Conservation (phyloP, 768 basidiomycete genomes). For the Bullera alba region DNA sequence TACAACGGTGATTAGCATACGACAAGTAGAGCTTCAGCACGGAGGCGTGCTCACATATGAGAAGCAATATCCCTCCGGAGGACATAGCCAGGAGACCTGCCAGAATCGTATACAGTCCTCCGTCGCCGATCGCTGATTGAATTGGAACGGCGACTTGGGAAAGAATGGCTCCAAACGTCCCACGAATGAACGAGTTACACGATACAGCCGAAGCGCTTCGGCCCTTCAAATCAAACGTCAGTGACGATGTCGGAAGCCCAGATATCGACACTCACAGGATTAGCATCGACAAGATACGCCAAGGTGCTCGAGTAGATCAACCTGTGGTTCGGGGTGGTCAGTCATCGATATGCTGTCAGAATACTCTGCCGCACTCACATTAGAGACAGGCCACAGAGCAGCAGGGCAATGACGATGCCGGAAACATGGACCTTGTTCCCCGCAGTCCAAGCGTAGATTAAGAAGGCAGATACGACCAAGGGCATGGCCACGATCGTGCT, state of each 20-base stretch:
- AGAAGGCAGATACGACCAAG: constrained; percentile 56
- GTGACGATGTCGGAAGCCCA: neutral
- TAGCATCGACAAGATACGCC: constrained; percentile 81
- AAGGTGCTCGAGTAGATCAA: constrained; percentile 64
- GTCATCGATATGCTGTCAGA: neutral
- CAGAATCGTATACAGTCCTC: constrained; percentile 68
- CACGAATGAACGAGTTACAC: constrained; percentile 68
- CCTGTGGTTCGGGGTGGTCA: constrained; percentile 36
- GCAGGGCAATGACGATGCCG: constrained; percentile 64
- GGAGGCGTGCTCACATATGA: constrained; percentile 49
- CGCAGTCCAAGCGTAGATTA: constrained; percentile 71
- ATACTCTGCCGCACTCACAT: constrained; percentile 52
- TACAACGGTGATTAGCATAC: neutral
- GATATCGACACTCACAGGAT: constrained; percentile 49
- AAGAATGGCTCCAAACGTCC: constrained; percentile 60
- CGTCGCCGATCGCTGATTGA: constrained; percentile 67
- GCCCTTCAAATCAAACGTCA: constrained; percentile 47
- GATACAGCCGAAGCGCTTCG: constrained; percentile 67
- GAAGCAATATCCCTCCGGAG: constrained; percentile 57
- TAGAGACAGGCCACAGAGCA: constrained; percentile 64
- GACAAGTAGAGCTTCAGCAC: neutral
- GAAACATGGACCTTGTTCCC: constrained; percentile 59
- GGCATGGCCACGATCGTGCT: constrained; percentile 57
- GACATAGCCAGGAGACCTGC: constrained; percentile 54
- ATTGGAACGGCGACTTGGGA: constrained; percentile 69